Conservation (phyloP, 306 rosid species). For the Vigna hirtella region DNA sequence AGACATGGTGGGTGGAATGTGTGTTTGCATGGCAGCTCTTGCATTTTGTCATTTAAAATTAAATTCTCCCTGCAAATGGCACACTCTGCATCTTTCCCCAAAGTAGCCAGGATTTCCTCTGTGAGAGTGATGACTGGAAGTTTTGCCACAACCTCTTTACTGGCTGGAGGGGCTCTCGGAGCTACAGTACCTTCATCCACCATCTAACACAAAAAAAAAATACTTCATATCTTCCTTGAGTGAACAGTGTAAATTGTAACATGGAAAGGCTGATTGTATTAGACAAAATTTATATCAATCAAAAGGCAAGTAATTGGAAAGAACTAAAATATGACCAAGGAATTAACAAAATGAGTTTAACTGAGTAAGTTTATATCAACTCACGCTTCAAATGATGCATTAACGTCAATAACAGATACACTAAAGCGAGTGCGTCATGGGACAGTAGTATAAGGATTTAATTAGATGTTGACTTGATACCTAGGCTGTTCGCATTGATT, state of each 20-base stretch:
- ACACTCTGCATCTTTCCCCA: constrained; percentile 83
- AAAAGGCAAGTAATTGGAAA: constrained; percentile 27
- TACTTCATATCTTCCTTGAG: neutral
- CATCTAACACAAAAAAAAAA: constrained; percentile 46
- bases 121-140: constrained; percentile 82
- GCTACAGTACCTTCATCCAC: constrained; percentile 56
- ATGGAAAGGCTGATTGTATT: neutral
- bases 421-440: neutral
- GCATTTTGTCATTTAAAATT: constrained; percentile 80
- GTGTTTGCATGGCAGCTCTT: constrained; percentile 98
- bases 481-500: constrained; percentile 12
- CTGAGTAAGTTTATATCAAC: constrained; percentile 19
- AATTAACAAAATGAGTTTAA: constrained; percentile 15
- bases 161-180: constrained; percentile 90
- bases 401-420: constrained; percentile 11
- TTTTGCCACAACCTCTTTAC: constrained; percentile 90
- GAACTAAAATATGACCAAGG: neutral
- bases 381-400: constrained; percentile 9
- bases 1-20: constrained; percentile 93
- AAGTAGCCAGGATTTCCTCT: constrained; percentile 66
- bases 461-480: neutral
- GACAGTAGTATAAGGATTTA: neutral
- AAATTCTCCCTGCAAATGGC: constrained; percentile 91
- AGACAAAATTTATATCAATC: constrained; percentile 20
- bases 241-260: constrained; percentile 23